These are phyloP conservation scores for Wickerhamomyces kurtzmanii DNA, from an alignment of 805 yeast genomes.

Conservation along the genomic window DNA sequence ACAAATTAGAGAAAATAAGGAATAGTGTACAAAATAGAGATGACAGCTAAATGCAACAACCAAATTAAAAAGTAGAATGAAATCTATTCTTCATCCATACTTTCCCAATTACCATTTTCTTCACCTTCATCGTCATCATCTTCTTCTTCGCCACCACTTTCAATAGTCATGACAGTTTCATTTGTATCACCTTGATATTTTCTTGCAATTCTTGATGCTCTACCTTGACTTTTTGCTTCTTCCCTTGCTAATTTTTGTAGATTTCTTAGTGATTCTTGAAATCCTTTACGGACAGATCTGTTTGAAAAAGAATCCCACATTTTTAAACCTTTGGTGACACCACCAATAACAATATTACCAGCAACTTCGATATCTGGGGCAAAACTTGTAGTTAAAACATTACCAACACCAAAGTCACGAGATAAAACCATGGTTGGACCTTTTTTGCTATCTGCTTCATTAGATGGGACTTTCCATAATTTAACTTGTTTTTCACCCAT, in stretches of 20 bases:
- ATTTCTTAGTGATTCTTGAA: constrained; percentile 45
- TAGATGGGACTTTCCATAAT: constrained; percentile 69
- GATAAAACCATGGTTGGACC: constrained; percentile 83
- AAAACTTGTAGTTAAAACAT: constrained; percentile 73
- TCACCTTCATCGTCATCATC: constrained; percentile 46
- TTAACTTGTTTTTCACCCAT: constrained; percentile 84
- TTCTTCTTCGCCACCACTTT: constrained; percentile 54
- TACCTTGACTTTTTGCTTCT: constrained; percentile 44
- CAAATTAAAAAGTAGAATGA: no score
- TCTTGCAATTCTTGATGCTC: constrained; percentile 66
- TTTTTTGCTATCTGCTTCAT: constrained; percentile 15
- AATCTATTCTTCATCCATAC: constrained; percentile 15
- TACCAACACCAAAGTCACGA: constrained; percentile 91
- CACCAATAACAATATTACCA: constrained; percentile 81
- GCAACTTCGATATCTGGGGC: constrained; percentile 83
- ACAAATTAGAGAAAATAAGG: no score
- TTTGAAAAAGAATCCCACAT: constrained; percentile 91
- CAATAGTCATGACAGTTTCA: constrained; percentile 55
- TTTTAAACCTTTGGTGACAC: constrained; percentile 74
- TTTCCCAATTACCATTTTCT: constrained; percentile 23
- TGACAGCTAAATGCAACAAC: no score
- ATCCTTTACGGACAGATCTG: constrained; percentile 61
- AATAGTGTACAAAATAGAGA: no score
- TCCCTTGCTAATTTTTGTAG: constrained; percentile 49
- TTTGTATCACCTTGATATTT: constrained; percentile 43